Percentiles rank a stretch among this genome's conserved stretches.
Conservation (phyloP, 345 rosid genomes). For the Orychophragmus violaceus region DNA sequence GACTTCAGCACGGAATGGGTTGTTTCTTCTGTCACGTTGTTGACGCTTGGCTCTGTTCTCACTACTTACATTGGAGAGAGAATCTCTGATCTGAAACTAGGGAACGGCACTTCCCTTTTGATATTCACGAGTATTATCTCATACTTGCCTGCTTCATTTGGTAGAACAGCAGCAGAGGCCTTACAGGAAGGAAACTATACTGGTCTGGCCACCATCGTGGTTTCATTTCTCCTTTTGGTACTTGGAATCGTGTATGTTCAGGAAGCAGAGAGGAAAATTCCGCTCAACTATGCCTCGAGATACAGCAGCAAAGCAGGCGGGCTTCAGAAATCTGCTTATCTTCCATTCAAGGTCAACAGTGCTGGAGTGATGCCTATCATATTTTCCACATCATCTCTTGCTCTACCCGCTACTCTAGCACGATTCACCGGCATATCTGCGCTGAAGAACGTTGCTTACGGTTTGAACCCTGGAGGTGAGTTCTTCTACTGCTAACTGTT, state of each 20-base stretch:
- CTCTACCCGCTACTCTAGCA: constrained; percentile 90
- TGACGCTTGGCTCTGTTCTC: constrained; percentile 82
- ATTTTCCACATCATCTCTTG: constrained; percentile 88
- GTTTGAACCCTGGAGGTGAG: constrained; percentile 89
- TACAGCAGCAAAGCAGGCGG: constrained; percentile 70
- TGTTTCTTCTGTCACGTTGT: constrained; percentile 62
- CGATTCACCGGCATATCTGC: constrained; percentile 80
- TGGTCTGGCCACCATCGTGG: constrained; percentile 62
- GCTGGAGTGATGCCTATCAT: constrained; percentile 97
- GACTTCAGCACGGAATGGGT: constrained; percentile 87
- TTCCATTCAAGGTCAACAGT: constrained; percentile 95
- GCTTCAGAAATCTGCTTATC: constrained; percentile 82
- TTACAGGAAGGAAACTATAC: constrained; percentile 80
- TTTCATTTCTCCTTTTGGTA: constrained; percentile 71
- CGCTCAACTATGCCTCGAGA: constrained; percentile 95
- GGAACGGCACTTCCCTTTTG: constrained; percentile 89
- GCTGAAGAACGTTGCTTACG: constrained; percentile 73
- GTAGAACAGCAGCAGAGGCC: constrained; percentile 74
- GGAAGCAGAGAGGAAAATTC: constrained; percentile 99
- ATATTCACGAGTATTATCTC: constrained; percentile 94
- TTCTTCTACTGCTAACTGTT: not conserved
- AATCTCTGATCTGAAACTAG: constrained; percentile 88
- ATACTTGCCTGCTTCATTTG: constrained; percentile 91
- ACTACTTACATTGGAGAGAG: constrained; percentile 84
- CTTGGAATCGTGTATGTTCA: constrained; percentile 93